A percentile compares a stretch with the other conserved stretches of the same genome.
Conservation (phyloP, 148 eudicot genomes). For the Vaccinium corymbosum region DNA sequence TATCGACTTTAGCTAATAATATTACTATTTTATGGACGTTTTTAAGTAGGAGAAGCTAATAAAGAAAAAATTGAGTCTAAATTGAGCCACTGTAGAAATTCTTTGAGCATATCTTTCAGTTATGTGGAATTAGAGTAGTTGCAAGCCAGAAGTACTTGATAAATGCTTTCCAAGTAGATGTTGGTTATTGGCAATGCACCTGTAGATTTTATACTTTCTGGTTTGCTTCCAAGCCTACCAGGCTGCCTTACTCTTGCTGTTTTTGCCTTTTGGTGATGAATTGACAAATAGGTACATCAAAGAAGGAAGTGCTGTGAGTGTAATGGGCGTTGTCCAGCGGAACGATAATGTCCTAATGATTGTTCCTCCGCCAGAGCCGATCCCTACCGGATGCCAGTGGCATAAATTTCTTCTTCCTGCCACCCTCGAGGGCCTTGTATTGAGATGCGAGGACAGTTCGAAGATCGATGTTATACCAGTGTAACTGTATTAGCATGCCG, state of each 20-base stretch:
- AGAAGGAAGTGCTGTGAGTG: constrained; percentile 95
- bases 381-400: constrained; percentile 95
- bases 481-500: constrained; percentile 35
- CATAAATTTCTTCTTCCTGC: constrained; percentile 77
- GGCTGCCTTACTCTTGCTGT: neutral
- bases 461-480: constrained; percentile 87
- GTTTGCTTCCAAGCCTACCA: neutral
- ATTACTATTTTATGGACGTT: neutral
- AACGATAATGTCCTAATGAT: constrained; percentile 90
- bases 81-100: neutral
- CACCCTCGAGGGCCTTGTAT: constrained; percentile 78
- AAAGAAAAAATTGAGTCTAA: neutral
- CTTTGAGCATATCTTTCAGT: neutral
- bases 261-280: neutral
- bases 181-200: neutral
- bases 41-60: neutral
- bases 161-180: neutral
- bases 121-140: neutral
- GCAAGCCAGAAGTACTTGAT: neutral
- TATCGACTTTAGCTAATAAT: neutral
- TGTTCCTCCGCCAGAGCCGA: constrained; percentile 77
- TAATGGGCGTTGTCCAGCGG: constrained; percentile 89
- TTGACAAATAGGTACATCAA: constrained; percentile 62
- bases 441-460: constrained; percentile 92
- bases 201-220: neutral